phyloP scores from a whole-genome alignment of 257 asterid genomes.

The Haberlea rhodopensis region DNA sequence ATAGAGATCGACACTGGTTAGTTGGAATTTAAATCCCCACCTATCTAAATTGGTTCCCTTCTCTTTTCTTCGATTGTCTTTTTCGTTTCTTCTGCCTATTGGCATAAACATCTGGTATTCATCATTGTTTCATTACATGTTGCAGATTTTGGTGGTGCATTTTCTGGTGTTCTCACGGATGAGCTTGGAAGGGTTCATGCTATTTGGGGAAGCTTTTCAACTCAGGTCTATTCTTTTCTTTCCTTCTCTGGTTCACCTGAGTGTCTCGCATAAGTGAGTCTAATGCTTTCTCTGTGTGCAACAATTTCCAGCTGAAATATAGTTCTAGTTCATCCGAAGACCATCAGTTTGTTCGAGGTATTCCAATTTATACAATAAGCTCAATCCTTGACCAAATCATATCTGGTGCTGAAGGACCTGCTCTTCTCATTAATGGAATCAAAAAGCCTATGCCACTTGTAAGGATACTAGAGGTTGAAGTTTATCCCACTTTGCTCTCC shows the following conservation, averaged over 20 bases:
- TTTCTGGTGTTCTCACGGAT: slow-evolving; percentile 97
- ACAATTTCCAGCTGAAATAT: slow-evolving; percentile 70
- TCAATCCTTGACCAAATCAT: slow-evolving; percentile 69
- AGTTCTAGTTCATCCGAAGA: slow-evolving; percentile 81
- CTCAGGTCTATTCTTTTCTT: slow-evolving; percentile 65
- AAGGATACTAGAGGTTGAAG: slow-evolving; percentile 86
- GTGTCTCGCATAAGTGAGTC: slow-evolving; percentile 26
- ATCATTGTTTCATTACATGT: slow-evolving; percentile 27
- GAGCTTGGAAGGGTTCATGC: slow-evolving; percentile 94
- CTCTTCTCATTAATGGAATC: slow-evolving; percentile 71
- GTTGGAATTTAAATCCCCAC: slow-evolving; percentile 9
- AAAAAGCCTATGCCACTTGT: slow-evolving; percentile 88
- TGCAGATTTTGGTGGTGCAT: slow-evolving; percentile 89
- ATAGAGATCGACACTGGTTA: slow-evolving; percentile 96
- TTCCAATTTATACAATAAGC: slow-evolving; percentile 73
- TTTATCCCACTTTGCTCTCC: slow-evolving; percentile 94
- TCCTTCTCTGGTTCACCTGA: slow-evolving; percentile 28
- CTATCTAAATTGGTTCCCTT: not conserved
- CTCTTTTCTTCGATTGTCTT: slow-evolving; percentile 12
- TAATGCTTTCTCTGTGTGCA: slow-evolving; percentile 29
- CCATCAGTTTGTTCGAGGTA: slow-evolving; percentile 93
- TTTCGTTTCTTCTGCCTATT: slow-evolving; percentile 5
- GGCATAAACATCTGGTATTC: slow-evolving; percentile 20
- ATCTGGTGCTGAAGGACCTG: slow-evolving; percentile 59
- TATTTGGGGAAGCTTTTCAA: slow-evolving; percentile 97